Evolutionary conservation across 2,329 filamentous ascomycete species (phyloP).

Genomic region (Cephalotrichum gorgonifer): DNA sequence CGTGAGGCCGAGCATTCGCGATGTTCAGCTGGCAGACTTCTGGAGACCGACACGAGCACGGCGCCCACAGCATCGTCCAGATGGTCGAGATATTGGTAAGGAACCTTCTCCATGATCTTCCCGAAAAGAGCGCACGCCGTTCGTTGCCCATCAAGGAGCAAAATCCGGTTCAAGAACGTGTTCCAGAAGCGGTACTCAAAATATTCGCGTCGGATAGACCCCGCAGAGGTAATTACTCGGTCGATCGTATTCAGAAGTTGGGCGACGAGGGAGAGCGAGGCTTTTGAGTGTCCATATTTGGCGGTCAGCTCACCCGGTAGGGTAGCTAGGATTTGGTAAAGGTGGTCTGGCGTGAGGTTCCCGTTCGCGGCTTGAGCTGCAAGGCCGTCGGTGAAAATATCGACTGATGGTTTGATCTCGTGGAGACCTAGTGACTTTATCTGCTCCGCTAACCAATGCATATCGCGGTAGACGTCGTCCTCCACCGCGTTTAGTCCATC

Average conservation of each 20-base stretch:
- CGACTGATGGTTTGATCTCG: not conserved
- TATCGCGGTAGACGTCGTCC: not conserved
- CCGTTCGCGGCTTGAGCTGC: conserved; percentile 4
- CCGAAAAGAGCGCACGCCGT: conserved; percentile 2
- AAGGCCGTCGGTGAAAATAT: conserved; percentile 3
- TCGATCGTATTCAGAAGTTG: conserved; percentile 3
- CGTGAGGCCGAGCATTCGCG: not conserved
- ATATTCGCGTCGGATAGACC: not conserved
- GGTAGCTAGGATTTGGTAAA: conserved; percentile 4
- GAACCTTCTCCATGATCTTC: conserved; percentile 6
- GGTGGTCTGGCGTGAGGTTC: conserved; percentile 5
- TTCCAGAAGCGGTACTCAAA: conserved; percentile 7
- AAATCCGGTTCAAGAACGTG: conserved; percentile 1
- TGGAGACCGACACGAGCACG: not conserved
- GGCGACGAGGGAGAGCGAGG: conserved; percentile 2
- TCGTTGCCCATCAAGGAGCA: conserved; percentile 4
- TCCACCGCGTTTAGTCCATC: not conserved
- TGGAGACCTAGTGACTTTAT: not conserved
- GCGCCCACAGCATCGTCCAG: not conserved
- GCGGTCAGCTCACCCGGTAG: conserved; percentile 1
- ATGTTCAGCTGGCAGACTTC: not conserved
- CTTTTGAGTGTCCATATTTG: not conserved
- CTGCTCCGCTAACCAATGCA: not conserved
- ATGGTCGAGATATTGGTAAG: not conserved
- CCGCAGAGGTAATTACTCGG: conserved; percentile 3